phyloP scores from a whole-genome alignment of 768 basidiomycete species.

The Tephrocybe sp. region DNA sequence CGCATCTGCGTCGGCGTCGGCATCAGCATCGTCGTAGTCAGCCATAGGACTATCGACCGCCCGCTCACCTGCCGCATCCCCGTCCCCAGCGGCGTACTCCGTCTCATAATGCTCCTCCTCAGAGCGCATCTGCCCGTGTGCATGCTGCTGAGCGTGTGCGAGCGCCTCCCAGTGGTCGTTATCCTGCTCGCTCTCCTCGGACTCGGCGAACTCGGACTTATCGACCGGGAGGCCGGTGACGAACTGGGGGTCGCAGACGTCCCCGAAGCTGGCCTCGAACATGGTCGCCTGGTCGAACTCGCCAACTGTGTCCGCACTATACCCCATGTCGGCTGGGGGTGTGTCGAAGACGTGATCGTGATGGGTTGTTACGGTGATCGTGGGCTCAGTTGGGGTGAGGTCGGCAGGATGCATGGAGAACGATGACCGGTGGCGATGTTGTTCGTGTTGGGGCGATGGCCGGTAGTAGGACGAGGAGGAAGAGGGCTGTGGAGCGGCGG shows the following conservation, averaged over 20 bases:
- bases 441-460: slow-evolving; percentile 7
- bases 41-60: neutral
- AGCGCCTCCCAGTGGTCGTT: slow-evolving; percentile 6
- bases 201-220: slow-evolving; percentile 4
- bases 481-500: neutral
- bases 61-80: slow-evolving; percentile 2
- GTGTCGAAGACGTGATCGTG: slow-evolving; percentile 1
- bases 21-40: slow-evolving; percentile 11
- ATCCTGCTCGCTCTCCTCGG: slow-evolving; percentile 2
- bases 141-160: too few species aligned
- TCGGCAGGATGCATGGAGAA: slow-evolving; percentile 12
- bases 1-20: slow-evolving; percentile 23
- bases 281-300: slow-evolving; percentile 6
- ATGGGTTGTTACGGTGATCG: neutral
- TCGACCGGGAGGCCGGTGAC: slow-evolving; percentile 1
- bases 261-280: neutral
- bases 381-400: slow-evolving; percentile 4
- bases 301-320: neutral
- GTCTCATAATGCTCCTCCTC: slow-evolving; percentile 1
- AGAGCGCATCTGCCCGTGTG: too few species aligned
- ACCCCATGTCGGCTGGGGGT: slow-evolving; percentile 8
- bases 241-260: slow-evolving; percentile 16
- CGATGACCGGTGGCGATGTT: neutral
- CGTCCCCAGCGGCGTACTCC: neutral
- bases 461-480: slow-evolving; percentile 11